Conservation (phyloP, 306 rosid genomes). For the Inga leiocalycina region DNA sequence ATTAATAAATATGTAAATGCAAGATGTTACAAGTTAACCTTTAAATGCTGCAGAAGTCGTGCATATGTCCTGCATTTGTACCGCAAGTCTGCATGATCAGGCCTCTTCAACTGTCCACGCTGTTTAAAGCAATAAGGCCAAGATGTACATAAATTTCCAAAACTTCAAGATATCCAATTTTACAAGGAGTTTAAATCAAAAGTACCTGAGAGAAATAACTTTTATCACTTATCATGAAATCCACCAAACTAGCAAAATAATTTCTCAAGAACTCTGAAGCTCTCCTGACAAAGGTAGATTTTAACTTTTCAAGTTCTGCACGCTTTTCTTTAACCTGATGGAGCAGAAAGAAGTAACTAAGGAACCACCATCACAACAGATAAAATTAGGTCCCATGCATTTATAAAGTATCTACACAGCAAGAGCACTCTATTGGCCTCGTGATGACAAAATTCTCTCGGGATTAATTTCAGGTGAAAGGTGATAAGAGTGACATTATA, state of each 20-base stretch:
- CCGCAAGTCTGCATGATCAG: constrained; percentile 98
- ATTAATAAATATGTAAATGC: constrained; percentile 9
- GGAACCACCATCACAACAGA: constrained; percentile 34
- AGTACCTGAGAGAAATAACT: constrained; percentile 98
- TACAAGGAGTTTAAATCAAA: constrained; percentile 16
- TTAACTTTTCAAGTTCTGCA: constrained; percentile 90
- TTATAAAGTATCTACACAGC: neutral
- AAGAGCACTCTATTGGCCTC: neutral
- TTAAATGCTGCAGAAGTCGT: constrained; percentile 93
- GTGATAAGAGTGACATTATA: neutral
- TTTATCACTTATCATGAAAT: constrained; percentile 97
- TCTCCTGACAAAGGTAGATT: constrained; percentile 91
- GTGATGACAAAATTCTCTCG: constrained; percentile 21
- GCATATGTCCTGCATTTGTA: constrained; percentile 99
- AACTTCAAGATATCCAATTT: constrained; percentile 25
- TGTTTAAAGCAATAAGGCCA: constrained; percentile 46
- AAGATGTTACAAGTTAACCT: constrained; percentile 56
- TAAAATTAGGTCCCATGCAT: constrained; percentile 14
- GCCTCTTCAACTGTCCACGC: constrained; percentile 99
- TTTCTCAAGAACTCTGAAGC: constrained; percentile 95
- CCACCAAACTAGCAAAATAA: constrained; percentile 96
- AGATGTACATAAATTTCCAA: constrained; percentile 27
- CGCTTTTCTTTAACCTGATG: constrained; percentile 90
- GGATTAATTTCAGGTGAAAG: neutral
- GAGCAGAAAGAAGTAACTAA: constrained; percentile 16